These are phyloP conservation scores for Physcomitrellopsis africana DNA, from an alignment of 225 moss, liverwort and hornwort genomes.

Conservation along the genomic window DNA sequence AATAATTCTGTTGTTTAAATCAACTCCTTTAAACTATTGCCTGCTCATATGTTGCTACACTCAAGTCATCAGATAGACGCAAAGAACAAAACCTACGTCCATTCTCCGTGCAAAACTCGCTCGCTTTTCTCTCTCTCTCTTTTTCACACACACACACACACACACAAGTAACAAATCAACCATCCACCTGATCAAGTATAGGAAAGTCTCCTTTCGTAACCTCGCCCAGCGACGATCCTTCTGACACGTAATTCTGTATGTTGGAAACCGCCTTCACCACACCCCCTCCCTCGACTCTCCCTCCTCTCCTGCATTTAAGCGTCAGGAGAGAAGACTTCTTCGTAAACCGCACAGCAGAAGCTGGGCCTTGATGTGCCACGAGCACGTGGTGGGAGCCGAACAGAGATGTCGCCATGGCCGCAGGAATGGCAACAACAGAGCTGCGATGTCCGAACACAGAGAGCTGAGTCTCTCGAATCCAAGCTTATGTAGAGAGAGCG, in stretches of 20 bases:
- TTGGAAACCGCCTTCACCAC: conserved; percentile 29
- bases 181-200: conserved; percentile 75
- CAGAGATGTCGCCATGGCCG: conserved; percentile 38
- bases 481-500: no score
- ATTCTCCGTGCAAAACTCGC: neutral
- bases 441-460: neutral
- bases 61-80: neutral
- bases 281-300: neutral
- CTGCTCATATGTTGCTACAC: neutral
- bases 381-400: conserved; percentile 16
- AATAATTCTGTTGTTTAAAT: neutral
- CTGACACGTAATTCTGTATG: conserved; percentile 31
- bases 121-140: no score
- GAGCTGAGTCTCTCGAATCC: no score
- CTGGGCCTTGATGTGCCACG: neutral
- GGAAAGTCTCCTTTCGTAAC: conserved; percentile 74
- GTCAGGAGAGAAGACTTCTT: conserved; percentile 8
- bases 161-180: neutral
- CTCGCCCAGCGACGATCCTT: conserved; percentile 47
- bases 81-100: neutral
- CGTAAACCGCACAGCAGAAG: conserved; percentile 15
- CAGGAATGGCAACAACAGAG: conserved; percentile 2
- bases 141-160: neutral
- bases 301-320: conserved; percentile 31
- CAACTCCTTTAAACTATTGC: neutral